A percentile compares a stretch with the other conserved stretches of the same genome.
phyloP scores from a whole-genome alignment of 148 eudicot genomes.

The Vaccinium macrocarpon region DNA sequence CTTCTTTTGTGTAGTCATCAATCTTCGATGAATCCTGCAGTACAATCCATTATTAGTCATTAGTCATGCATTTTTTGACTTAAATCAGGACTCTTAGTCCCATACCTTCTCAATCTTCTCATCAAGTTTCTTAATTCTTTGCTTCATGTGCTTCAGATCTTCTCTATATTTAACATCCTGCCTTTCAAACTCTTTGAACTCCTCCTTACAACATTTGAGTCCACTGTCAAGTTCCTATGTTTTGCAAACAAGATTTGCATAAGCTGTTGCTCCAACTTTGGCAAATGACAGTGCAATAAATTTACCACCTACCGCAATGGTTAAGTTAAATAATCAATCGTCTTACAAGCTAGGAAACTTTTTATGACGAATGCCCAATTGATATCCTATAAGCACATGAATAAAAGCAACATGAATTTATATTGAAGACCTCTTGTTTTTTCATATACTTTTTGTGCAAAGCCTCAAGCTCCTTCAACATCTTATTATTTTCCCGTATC shows the following conservation, averaged over 20 bases:
- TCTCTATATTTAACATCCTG: conserved; percentile 87
- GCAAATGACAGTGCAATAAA: neutral
- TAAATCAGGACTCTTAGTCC: neutral
- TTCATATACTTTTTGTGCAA: conserved; percentile 68
- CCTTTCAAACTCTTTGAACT: conserved; percentile 93
- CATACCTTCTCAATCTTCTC: conserved; percentile 83
- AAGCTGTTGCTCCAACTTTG: neutral
- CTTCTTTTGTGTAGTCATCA: conserved; percentile 49
- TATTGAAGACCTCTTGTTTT: conserved; percentile 66
- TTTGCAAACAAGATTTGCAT: conserved; percentile 17
- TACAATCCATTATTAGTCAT: conserved; percentile 20
- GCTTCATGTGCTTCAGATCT: conserved; percentile 82
- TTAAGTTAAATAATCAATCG: neutral
- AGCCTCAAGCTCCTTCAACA: conserved; percentile 77
- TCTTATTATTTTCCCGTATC: conserved; percentile 53
- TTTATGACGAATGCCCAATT: neutral
- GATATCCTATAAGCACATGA: neutral
- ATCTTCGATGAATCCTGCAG: conserved; percentile 71
- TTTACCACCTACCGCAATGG: neutral
- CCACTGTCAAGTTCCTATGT: conserved; percentile 72
- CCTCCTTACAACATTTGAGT: conserved; percentile 65
- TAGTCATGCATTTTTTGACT: conserved; percentile 12
- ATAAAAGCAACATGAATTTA: neutral
- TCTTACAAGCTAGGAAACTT: neutral
- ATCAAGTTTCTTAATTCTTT: conserved; percentile 81